Evolutionary conservation across 495 filamentous ascomycete species (phyloP).

Genomic region (Penicillium ochrochloron): DNA sequence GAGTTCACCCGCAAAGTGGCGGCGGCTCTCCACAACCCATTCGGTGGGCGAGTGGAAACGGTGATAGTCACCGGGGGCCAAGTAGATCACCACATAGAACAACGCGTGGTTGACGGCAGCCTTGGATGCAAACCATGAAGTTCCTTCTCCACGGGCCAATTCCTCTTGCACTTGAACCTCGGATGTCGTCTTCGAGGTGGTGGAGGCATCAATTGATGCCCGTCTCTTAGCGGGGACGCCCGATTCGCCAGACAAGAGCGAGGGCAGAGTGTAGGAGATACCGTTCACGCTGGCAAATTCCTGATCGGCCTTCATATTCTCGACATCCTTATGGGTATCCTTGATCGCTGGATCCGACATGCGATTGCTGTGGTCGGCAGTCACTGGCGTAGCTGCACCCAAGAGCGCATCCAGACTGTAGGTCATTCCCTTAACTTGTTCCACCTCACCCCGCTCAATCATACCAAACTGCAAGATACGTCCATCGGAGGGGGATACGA

Average conservation of each 20-base stretch:
- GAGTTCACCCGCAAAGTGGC: conserved; percentile 96
- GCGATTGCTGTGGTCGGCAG: conserved; percentile 46
- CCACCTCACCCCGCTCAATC: conserved; percentile 92
- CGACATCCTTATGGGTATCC: conserved; percentile 38
- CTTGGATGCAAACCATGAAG: conserved; percentile 78
- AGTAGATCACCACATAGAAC: conserved; percentile 94
- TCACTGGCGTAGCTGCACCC: conserved; percentile 60
- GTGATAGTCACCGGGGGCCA: conserved; percentile 98
- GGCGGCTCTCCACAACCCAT: conserved; percentile 90
- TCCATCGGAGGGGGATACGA: conserved; percentile 89
- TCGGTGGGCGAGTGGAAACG: conserved; percentile 93
- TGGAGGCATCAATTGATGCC: conserved; percentile 65
- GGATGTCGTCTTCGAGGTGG: conserved; percentile 64
- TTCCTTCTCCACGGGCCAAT: conserved; percentile 69
- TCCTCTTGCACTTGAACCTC: conserved; percentile 84
- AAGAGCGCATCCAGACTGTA: conserved; percentile 94
- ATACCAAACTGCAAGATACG: conserved; percentile 88
- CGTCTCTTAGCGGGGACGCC: conserved; percentile 34
- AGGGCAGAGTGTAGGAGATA: conserved; percentile 93
- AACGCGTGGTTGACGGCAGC: conserved; percentile 65
- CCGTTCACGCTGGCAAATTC: conserved; percentile 97
- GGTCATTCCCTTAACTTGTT: conserved; percentile 98
- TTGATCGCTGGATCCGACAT: conserved; percentile 38
- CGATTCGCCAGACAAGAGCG: conserved; percentile 77
- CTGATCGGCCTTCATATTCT: conserved; percentile 72